Conservation (phyloP, 345 rosid species). For the Arabis hirsuta region DNA sequence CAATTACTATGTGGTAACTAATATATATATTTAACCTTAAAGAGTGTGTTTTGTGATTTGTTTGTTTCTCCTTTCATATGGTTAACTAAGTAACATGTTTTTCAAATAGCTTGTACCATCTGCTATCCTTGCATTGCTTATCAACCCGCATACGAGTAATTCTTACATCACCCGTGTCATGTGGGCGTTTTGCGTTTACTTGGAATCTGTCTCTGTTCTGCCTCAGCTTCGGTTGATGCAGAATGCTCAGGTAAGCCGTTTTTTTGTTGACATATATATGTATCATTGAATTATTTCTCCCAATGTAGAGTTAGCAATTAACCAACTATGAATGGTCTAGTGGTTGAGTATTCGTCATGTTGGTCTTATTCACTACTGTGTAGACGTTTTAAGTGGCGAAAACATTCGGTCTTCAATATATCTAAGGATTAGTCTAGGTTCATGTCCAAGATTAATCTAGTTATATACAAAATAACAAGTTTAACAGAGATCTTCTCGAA, state of each 20-base stretch:
- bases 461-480: neutral
- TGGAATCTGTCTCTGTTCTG: constrained; percentile 76
- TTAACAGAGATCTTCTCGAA: constrained; percentile 17
- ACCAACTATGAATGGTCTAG: constrained; percentile 5
- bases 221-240: constrained; percentile 95
- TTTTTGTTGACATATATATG: constrained; percentile 17
- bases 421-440: neutral
- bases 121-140: constrained; percentile 53
- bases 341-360: constrained; percentile 10
- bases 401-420: neutral
- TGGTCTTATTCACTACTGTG: neutral
- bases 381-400: neutral
- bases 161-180: constrained; percentile 37
- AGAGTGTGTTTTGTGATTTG: neutral
- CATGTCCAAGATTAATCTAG: neutral
- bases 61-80: neutral
- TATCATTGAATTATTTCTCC: neutral
- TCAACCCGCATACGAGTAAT: constrained; percentile 48
- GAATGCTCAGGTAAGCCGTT: constrained; percentile 64
- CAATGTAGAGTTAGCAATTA: neutral
- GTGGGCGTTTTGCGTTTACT: constrained; percentile 71
- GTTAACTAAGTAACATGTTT: neutral
- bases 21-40: neutral
- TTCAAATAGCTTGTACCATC: constrained; percentile 61
- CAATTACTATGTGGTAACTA: constrained; percentile 56